Conservation (phyloP, 495 filamentous ascomycete genomes). For the Penicillium argentinense region DNA sequence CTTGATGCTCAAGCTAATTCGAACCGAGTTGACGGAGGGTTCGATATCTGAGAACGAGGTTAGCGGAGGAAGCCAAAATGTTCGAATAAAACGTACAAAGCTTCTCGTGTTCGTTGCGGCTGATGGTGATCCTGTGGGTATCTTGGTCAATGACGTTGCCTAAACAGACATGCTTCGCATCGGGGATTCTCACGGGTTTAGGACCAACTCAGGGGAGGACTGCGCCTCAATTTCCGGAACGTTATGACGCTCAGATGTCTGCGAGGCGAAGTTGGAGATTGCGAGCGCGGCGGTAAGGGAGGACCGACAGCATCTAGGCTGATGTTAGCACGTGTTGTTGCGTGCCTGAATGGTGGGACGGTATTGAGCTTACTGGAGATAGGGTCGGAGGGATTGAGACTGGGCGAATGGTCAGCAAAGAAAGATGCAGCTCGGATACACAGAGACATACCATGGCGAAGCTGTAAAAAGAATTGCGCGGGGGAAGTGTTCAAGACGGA, state of each 20-base stretch:
- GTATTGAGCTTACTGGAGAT: slow-evolving; percentile 62
- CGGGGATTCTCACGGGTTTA: slow-evolving; percentile 60
- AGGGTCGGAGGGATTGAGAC: slow-evolving; percentile 98
- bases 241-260: slow-evolving; percentile 90
- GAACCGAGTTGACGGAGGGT: slow-evolving; percentile 91
- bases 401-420: slow-evolving; percentile 26
- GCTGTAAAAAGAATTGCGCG: neutral
- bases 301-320: slow-evolving; percentile 70
- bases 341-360: neutral
- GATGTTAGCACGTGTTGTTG: slow-evolving; percentile 1
- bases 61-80: neutral
- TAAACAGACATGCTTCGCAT: neutral
- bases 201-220: slow-evolving; percentile 88
- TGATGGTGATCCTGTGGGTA: slow-evolving; percentile 54
- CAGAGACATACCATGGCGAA: slow-evolving; percentile 3
- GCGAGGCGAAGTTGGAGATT: slow-evolving; percentile 95
- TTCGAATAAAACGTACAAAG: slow-evolving; percentile 49
- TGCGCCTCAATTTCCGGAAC: slow-evolving; percentile 95
- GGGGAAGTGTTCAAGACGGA: slow-evolving; percentile 6
- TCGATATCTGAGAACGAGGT: slow-evolving; percentile 41
- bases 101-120: slow-evolving; percentile 92
- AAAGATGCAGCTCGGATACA: slow-evolving; percentile 2
- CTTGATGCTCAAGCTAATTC: slow-evolving; percentile 97
- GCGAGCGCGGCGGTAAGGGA: slow-evolving; percentile 92
- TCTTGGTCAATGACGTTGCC: slow-evolving; percentile 5